Conservation (phyloP, 768 basidiomycete species). For the Tylopilus sp. region DNA sequence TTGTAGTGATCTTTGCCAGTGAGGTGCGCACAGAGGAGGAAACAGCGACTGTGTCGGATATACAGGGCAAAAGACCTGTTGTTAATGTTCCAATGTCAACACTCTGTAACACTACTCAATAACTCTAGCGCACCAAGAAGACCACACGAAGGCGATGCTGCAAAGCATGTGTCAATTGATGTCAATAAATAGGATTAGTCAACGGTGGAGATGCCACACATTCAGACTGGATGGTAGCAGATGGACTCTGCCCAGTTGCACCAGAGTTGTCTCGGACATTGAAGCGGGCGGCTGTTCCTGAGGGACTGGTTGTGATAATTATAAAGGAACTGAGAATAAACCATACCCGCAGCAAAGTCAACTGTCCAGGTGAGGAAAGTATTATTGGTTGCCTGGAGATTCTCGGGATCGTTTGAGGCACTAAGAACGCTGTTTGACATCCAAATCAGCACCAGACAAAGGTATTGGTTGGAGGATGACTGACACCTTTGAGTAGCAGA, state of each 20-base stretch:
- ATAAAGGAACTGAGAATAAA: not conserved
- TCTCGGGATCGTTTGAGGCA: slow-evolving; percentile 44
- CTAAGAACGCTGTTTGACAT: slow-evolving; percentile 46
- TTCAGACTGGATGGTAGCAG: slow-evolving; percentile 47
- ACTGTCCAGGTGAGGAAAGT: slow-evolving; percentile 53
- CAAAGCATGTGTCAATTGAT: too few relatives aligned
- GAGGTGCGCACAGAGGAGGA: too few relatives aligned
- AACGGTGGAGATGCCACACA: slow-evolving; percentile 38
- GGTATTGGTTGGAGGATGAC: too few relatives aligned
- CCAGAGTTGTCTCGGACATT: slow-evolving; percentile 63
- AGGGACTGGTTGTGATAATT: not conserved
- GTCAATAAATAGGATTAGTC: slow-evolving; percentile 4
- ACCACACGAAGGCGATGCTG: slow-evolving; percentile 36
- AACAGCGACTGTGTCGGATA: too few relatives aligned
- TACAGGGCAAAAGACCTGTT: too few relatives aligned
- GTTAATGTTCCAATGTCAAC: too few relatives aligned
- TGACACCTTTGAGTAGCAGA: too few relatives aligned
- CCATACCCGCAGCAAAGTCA: slow-evolving; percentile 46
- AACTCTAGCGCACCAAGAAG: too few relatives aligned
- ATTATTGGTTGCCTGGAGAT: slow-evolving; percentile 39
- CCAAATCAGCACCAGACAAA: not conserved
- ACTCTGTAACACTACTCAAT: too few relatives aligned
- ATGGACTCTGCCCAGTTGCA: slow-evolving; percentile 41
- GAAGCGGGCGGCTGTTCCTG: slow-evolving; percentile 55
- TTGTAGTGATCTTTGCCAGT: too few relatives aligned